A percentile compares a stretch with the other conserved stretches of the same genome.
Conservation (phyloP, 2,329 filamentous ascomycete species). For the Colletotrichum liaoningense region DNA sequence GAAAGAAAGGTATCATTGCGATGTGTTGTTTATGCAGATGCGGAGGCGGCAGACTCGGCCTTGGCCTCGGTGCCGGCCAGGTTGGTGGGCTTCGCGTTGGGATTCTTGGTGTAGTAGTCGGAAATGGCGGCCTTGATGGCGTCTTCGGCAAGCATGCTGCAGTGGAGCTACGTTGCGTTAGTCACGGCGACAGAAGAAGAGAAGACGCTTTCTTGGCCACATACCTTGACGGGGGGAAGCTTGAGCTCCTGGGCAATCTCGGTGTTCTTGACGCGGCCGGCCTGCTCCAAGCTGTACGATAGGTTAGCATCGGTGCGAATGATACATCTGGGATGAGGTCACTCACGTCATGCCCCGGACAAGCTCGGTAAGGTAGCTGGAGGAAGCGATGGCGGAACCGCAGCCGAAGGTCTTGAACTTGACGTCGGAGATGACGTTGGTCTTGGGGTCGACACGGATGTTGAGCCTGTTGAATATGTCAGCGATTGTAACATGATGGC, state of each 20-base stretch:
- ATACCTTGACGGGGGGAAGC: conserved; percentile 86
- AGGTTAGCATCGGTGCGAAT: not conserved
- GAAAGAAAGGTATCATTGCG: not conserved
- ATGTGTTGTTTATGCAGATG: conserved; percentile 12
- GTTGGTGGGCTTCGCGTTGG: conserved; percentile 76
- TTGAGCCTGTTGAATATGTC: conserved; percentile 61
- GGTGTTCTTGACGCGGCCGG: conserved; percentile 92
- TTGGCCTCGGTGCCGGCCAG: conserved; percentile 79
- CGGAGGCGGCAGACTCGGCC: conserved; percentile 51
- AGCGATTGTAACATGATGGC: not conserved
- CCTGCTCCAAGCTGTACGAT: conserved; percentile 77
- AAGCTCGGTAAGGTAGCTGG: conserved; percentile 95
- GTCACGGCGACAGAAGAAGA: conserved; percentile 13
- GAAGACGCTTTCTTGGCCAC: not conserved
- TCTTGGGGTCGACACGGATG: conserved; percentile 89
- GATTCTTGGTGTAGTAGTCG: conserved; percentile 93
- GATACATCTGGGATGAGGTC: not conserved
- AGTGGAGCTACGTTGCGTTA: conserved; percentile 74
- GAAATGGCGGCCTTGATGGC: conserved; percentile 92
- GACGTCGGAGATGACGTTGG: conserved; percentile 90
- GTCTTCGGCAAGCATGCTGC: conserved; percentile 92
- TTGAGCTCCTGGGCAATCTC: conserved; percentile 98
- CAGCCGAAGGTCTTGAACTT: conserved; percentile 99
- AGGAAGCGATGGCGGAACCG: conserved; percentile 93
- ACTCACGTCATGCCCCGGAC: conserved; percentile 87